These are phyloP conservation scores for Byssothecium circinans DNA, from an alignment of 2,329 filamentous ascomycete genomes.

Conservation along the genomic window DNA sequence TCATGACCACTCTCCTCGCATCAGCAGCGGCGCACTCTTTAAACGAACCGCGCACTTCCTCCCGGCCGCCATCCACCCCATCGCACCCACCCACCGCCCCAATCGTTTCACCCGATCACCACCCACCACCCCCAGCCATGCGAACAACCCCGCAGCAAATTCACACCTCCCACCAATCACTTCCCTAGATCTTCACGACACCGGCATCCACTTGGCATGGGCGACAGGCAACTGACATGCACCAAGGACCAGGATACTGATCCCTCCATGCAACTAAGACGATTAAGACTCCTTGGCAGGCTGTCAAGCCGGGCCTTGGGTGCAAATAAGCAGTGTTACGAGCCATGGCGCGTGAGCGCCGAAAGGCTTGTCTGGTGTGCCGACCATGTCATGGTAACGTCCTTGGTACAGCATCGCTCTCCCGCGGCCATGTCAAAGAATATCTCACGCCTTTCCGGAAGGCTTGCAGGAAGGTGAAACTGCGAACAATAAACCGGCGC, in stretches of 20 bases:
- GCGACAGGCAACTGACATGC: background rate
- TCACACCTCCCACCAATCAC: background rate
- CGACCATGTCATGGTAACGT: background rate
- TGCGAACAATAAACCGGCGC: too few relatives aligned
- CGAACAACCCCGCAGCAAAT: constrained; percentile 1
- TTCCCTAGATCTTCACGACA: background rate
- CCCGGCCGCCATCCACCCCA: too few relatives aligned
- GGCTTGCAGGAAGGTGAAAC: too few relatives aligned
- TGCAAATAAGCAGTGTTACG: constrained; percentile 3
- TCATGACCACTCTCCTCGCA: too few relatives aligned
- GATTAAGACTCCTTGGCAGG: constrained; percentile 4
- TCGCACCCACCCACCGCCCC: too few relatives aligned
- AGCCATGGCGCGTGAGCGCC: constrained; percentile 3
- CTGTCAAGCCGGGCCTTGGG: background rate
- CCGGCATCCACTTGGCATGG: background rate
- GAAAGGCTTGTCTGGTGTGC: constrained; percentile 6
- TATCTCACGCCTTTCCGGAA: too few relatives aligned
- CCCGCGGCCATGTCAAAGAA: too few relatives aligned
- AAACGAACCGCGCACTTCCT: too few relatives aligned
- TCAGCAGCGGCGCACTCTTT: too few relatives aligned
- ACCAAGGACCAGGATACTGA: background rate
- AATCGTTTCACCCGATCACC: too few relatives aligned
- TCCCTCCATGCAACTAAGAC: constrained; percentile 1
- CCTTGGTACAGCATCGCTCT: background rate
- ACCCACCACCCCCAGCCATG: constrained; percentile 5